Evolutionary conservation across 2,329 filamentous ascomycete genomes (phyloP).

Genomic region (Hysterium pulicare): DNA sequence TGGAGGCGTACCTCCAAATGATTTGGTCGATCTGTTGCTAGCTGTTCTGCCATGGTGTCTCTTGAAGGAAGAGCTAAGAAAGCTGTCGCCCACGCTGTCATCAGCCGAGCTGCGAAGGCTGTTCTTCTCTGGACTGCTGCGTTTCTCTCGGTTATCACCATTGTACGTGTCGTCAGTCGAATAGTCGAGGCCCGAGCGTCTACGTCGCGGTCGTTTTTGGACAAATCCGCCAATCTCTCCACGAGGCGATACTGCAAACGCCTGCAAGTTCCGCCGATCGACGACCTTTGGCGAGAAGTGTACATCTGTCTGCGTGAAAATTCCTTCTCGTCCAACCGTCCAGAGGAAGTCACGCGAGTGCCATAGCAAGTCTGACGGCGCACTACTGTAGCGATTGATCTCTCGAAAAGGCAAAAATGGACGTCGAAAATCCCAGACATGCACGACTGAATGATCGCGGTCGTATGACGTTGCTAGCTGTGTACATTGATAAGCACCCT

Average conservation of each 20-base stretch:
- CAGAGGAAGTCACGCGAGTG: slow-evolving; percentile 62
- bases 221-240: slow-evolving; percentile 55
- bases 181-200: slow-evolving; percentile 41
- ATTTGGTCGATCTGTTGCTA: slow-evolving; percentile 50
- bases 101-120: slow-evolving; percentile 53
- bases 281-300: slow-evolving; percentile 58
- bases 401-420: slow-evolving; percentile 61
- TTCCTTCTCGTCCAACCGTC: slow-evolving; percentile 60
- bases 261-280: slow-evolving; percentile 55
- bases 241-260: slow-evolving; percentile 55
- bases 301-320: slow-evolving; percentile 61
- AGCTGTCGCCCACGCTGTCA: slow-evolving; percentile 55
- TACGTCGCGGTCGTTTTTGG: slow-evolving; percentile 48
- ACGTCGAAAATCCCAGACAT: slow-evolving; percentile 63
- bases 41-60: slow-evolving; percentile 46
- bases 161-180: slow-evolving; percentile 32
- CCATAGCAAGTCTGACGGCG: slow-evolving; percentile 61
- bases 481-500: slow-evolving; percentile 57
- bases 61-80: slow-evolving; percentile 49
- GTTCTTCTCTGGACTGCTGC: slow-evolving; percentile 46
- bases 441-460: slow-evolving; percentile 57
- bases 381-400: slow-evolving; percentile 53
- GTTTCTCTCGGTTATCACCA: slow-evolving; percentile 41
- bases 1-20: slow-evolving; percentile 53
- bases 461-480: slow-evolving; percentile 63